phyloP scores from a whole-genome alignment of 345 rosid species.

The Camelina neglecta region DNA sequence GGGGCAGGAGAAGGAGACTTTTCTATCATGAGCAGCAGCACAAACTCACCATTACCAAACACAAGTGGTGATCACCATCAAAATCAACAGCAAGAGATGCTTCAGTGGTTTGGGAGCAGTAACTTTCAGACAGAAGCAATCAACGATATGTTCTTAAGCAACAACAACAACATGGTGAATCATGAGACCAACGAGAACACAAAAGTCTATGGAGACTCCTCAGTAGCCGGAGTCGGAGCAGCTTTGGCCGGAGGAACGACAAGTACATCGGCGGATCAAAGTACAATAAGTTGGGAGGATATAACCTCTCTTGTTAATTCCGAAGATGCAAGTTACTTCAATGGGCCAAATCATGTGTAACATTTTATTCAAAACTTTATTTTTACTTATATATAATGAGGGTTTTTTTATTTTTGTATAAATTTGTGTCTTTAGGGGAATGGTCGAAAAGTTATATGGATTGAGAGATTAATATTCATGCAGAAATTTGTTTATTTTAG shows the following conservation, averaged over 20 bases:
- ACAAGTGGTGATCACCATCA: slow-evolving; percentile 31
- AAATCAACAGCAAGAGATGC: slow-evolving; percentile 39
- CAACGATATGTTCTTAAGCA: slow-evolving; percentile 36
- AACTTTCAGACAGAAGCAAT: slow-evolving; percentile 40
- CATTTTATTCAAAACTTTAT: slow-evolving; percentile 42
- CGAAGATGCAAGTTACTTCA: slow-evolving; percentile 55
- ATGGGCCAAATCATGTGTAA: slow-evolving; percentile 36
- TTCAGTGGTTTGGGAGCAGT: slow-evolving; percentile 49
- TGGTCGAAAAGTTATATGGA: slow-evolving; percentile 17
- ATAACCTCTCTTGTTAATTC: slow-evolving; percentile 55
- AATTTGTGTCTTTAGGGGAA: slow-evolving; percentile 20
- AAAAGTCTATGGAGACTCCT: slow-evolving; percentile 32
- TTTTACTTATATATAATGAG: slow-evolving; percentile 20
- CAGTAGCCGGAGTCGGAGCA: slow-evolving; percentile 28
- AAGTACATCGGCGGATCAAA: slow-evolving; percentile 58
- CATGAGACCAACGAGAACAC: slow-evolving; percentile 39
- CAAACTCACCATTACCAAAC: slow-evolving; percentile 48
- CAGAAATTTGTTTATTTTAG: slow-evolving; percentile 43
- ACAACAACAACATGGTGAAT: slow-evolving; percentile 33
- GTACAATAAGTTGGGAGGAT: slow-evolving; percentile 61
- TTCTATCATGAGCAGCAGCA: slow-evolving; percentile 41
- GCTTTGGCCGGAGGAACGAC: slow-evolving; percentile 46
- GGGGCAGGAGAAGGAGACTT: slow-evolving; percentile 36
- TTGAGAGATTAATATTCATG: slow-evolving; percentile 40
- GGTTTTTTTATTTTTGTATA: slow-evolving; percentile 33